Conservation (phyloP, 2,329 filamentous ascomycete species). For the Phoma herbarum region DNA sequence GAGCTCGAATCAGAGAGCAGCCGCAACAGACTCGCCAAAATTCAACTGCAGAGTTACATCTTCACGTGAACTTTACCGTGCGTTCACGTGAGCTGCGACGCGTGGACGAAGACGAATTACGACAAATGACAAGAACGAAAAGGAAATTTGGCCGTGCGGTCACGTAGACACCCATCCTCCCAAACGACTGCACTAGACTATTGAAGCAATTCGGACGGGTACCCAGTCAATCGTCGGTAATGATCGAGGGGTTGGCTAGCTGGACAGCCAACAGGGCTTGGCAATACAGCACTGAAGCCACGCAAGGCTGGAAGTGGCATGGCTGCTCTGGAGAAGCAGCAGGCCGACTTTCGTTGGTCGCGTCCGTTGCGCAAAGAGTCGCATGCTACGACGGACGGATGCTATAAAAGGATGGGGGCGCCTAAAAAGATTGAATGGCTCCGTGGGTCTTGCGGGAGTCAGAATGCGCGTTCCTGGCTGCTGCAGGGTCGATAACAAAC, state of each 20-base stretch:
- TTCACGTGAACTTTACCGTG: neutral
- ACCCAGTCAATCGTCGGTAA: slow-evolving; percentile 8
- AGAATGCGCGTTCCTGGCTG: slow-evolving; percentile 8
- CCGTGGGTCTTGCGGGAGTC: slow-evolving; percentile 11
- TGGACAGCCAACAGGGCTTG: slow-evolving; percentile 14
- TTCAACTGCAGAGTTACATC: neutral
- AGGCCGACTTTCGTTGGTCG: slow-evolving; percentile 5
- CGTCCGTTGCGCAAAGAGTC: slow-evolving; percentile 5
- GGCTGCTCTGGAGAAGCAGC: slow-evolving; percentile 8
- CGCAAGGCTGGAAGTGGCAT: slow-evolving; percentile 16
- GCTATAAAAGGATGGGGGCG: slow-evolving; percentile 10
- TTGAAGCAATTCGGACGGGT: slow-evolving; percentile 5
- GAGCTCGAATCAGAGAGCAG: slow-evolving; percentile 5
- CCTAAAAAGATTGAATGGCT: slow-evolving; percentile 4
- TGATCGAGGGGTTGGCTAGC: slow-evolving; percentile 3
- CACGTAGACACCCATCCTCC: neutral
- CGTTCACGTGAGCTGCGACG: slow-evolving; percentile 10
- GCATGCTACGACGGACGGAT: slow-evolving; percentile 8
- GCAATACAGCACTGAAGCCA: slow-evolving; percentile 19
- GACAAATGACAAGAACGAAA: neutral
- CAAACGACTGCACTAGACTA: slow-evolving; percentile 2
- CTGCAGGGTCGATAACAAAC: slow-evolving; percentile 3
- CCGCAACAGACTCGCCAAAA: neutral
- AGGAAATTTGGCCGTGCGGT: slow-evolving; percentile 14
- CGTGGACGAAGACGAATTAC: slow-evolving; percentile 1